phyloP scores from a whole-genome alignment of 2,329 filamentous ascomycete species.

The Talaromyces sp. region DNA sequence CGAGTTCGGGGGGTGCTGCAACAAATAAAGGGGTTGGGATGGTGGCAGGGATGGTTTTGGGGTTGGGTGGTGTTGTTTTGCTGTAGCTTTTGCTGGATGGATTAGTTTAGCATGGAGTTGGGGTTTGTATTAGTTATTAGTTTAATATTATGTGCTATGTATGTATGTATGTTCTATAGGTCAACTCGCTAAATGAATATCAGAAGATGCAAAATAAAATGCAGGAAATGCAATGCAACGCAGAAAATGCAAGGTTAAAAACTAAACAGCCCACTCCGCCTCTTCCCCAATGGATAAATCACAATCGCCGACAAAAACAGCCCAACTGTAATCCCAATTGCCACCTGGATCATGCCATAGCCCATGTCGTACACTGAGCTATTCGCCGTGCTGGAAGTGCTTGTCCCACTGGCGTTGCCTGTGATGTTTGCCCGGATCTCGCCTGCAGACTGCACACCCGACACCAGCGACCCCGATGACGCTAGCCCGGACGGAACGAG shows the following conservation, averaged over 20 bases:
- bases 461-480: slow-evolving; percentile 51
- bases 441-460: slow-evolving; percentile 52
- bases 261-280: slow-evolving; percentile 42
- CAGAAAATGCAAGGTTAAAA: slow-evolving; percentile 20
- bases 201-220: neutral
- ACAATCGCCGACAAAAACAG: slow-evolving; percentile 42
- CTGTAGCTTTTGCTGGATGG: neutral
- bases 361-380: slow-evolving; percentile 40
- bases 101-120: neutral
- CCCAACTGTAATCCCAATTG: slow-evolving; percentile 43
- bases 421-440: slow-evolving; percentile 35
- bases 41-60: neutral
- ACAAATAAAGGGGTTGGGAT: neutral
- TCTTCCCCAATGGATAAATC: slow-evolving; percentile 42
- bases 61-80: neutral
- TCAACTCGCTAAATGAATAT: neutral
- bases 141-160: neutral
- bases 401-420: slow-evolving; percentile 24
- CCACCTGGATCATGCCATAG: slow-evolving; percentile 43
- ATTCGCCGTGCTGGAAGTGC: slow-evolving; percentile 30
- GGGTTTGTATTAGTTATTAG: neutral
- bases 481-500: slow-evolving; percentile 57
- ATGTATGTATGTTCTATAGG: neutral
- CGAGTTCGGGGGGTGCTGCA: neutral
- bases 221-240: neutral